Base-by-base conservation (phyloP, 2,329 filamentous ascomycete species). In the Allantophomopsis lycopodina region DNA sequence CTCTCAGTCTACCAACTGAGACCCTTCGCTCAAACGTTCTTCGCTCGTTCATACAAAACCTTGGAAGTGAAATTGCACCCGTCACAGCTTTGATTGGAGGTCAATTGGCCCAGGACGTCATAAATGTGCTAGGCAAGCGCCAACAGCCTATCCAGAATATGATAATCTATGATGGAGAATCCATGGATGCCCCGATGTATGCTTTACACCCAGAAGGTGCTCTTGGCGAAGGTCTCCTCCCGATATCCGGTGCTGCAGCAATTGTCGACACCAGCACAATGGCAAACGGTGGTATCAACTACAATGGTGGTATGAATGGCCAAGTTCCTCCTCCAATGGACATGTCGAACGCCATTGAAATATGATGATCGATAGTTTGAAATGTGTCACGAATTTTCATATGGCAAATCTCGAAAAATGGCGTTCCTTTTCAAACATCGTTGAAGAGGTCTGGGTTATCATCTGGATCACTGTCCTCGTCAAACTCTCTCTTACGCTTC, bases 121-220 rank as follows among this genome's bases (percentile, higher is more conserved):
- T 98, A 62, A 96, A 96, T 53, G 88, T 95, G 23, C 72, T 96
- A 5, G 86, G 88, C 37, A 78, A 83, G 56, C 78, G 83, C 32
- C 87, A 96, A 62, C 91, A 95, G 59, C 91, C 91, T 1, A 82
- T 98, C 33, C 91, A 98, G 63, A 98, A 98, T 59, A 76, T 94
- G 57, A 73, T 94, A 37, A 66, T 96, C 15, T 94, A 96, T 52
- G 87, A 96, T 57, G 88, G 88, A 12, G 83, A 85, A 49, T 73
- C 70, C 35, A 83, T 84, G 60, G 74, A 83, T 47, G 84, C 82
- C 0, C 77, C 77, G 2, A 78, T 91, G 48, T 94, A 91, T 56
- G 72, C 86, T 2, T 66, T 96, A 33, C 85, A 93, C 55, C 84
- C 86, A 0, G 70, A 76, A 40, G 72, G 70, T 18, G 55, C 54